Evolutionary conservation across 2,329 filamentous ascomycete genomes (phyloP), one percentile per base, ranked within the genome.

Genomic region (Ceratocystiopsis sp.): DNA sequence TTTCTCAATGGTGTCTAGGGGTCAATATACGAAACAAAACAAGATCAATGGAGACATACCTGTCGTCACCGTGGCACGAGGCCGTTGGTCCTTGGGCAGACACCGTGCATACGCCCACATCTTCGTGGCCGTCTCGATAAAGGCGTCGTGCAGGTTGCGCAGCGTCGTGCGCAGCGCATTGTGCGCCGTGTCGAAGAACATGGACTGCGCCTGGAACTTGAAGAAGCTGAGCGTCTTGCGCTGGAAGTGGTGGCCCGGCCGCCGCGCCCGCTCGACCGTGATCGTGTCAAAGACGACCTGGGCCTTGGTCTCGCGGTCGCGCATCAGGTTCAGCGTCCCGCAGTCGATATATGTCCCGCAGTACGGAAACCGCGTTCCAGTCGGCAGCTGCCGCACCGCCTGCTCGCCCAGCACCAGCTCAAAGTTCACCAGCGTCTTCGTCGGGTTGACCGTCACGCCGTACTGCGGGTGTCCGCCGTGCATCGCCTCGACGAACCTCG

Each of bases 371-470:
- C 18, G 37, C 3, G 52, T 45, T 5, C 54, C 57, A 1, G 51
- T 53, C 2, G 58, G 52, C 35, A 74, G 53, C 35, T 68, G 66
- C 4, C 66, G 63, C 35, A 83, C 68, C 29, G 62, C 57, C 9
- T 57, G 54, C 0, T 69, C 75, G 29, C 69, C 60, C 36, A 86
- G 61, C 0, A 55, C 55, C 40, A 80, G 64, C 17, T 81, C 73
- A 56, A 96, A 96, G 57, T 94, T 98, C 43, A 80, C 74, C 44
- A 94, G 65, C 35, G 79, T 91, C 63, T 98, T 98, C 40, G 69
- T 64, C 0, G 73, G 65, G 55, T 81, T 89, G 43, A 95, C 78
- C 5, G 66, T 59, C 4, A 95, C 79, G 4, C 91, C 91, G 54
- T 93, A 96, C 33, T 78, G 71, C 0, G 80, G 73, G 34, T 91